These are phyloP conservation scores for Ceratobasidium sp. DNA, from an alignment of 1,284 basidiomycete species.

Conservation along the genomic window DNA sequence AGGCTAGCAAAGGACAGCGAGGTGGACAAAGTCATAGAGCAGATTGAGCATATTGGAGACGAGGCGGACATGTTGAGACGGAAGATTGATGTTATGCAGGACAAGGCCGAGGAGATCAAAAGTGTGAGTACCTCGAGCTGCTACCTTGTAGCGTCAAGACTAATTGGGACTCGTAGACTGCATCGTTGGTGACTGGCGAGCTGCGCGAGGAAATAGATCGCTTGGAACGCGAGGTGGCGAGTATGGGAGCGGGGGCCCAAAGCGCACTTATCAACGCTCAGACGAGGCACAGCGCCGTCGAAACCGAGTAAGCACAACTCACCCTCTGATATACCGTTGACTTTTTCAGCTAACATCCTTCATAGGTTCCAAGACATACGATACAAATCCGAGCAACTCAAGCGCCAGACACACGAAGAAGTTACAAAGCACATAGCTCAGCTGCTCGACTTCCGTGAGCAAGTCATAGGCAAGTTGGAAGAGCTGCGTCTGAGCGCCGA, in stretches of 20 bases:
- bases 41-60: slow-evolving; percentile 35
- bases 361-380: slow-evolving; percentile 26
- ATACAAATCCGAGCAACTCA: slow-evolving; percentile 36
- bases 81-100: slow-evolving; percentile 33
- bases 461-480: slow-evolving; percentile 31
- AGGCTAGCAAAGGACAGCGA: slow-evolving; percentile 27
- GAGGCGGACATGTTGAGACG: slow-evolving; percentile 30
- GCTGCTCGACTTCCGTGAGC: slow-evolving; percentile 29
- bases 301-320: slow-evolving; percentile 15
- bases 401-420: slow-evolving; percentile 27
- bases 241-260: slow-evolving; percentile 29
- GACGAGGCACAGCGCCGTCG: slow-evolving; percentile 27
- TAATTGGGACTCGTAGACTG: neutral
- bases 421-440: slow-evolving; percentile 19
- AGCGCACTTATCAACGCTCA: slow-evolving; percentile 29
- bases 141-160: neutral
- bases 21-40: slow-evolving; percentile 19
- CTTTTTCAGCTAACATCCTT: neutral
- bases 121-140: neutral
- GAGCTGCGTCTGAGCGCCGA: slow-evolving; percentile 18
- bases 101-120: slow-evolving; percentile 34
- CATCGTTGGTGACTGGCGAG: slow-evolving; percentile 24
- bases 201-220: slow-evolving; percentile 35
- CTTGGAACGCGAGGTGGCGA: slow-evolving; percentile 28
- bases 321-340: neutral